Evolutionary conservation across 1,284 basidiomycete genomes (phyloP).

Genomic region (Apiotrichum veenhuisii): DNA sequence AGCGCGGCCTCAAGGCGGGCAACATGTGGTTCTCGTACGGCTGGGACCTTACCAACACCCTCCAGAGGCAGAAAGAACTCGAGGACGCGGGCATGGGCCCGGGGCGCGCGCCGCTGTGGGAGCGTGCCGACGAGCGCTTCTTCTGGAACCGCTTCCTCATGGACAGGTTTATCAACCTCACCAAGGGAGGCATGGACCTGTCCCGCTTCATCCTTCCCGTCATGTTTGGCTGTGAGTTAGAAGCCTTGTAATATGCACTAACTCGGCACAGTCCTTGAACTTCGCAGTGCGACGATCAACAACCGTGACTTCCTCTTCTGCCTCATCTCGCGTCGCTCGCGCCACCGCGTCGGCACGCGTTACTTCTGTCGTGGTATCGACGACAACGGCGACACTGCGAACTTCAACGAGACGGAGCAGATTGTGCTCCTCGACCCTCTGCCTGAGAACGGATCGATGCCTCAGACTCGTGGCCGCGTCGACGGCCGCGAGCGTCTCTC

Average conservation of each 20-base stretch:
- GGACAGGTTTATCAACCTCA: conserved; percentile 47
- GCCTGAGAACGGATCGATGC: conserved; percentile 38
- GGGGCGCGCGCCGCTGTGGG: conserved; percentile 28
- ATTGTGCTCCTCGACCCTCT: conserved; percentile 71
- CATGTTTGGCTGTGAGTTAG: conserved; percentile 76
- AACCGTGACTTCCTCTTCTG: conserved; percentile 76
- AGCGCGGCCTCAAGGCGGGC: conserved; percentile 75
- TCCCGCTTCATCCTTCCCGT: conserved; percentile 85
- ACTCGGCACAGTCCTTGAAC: conserved; percentile 69
- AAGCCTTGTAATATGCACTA: too few species aligned
- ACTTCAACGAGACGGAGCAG: conserved; percentile 94
- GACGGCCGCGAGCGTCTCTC: conserved; percentile 58
- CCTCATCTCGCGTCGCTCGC: conserved; percentile 87
- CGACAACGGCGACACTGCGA: conserved; percentile 61
- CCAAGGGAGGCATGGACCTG: conserved; percentile 52
- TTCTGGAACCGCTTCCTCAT: conserved; percentile 88
- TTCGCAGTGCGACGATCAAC: conserved; percentile 73
- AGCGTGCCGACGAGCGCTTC: conserved; percentile 86
- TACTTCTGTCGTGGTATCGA: conserved; percentile 97
- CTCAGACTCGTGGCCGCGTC: conserved; percentile 41
- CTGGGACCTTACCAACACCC: conserved; percentile 81
- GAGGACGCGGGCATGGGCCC: conserved; percentile 67
- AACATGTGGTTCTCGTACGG: conserved; percentile 87
- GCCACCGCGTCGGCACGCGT: conserved; percentile 90
- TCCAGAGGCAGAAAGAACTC: conserved; percentile 73